Evolutionary conservation across 768 basidiomycete genomes (phyloP), one percentile per base, ranked within the genome.

Genomic region (Goffeauzyma gilvescens): DNA sequence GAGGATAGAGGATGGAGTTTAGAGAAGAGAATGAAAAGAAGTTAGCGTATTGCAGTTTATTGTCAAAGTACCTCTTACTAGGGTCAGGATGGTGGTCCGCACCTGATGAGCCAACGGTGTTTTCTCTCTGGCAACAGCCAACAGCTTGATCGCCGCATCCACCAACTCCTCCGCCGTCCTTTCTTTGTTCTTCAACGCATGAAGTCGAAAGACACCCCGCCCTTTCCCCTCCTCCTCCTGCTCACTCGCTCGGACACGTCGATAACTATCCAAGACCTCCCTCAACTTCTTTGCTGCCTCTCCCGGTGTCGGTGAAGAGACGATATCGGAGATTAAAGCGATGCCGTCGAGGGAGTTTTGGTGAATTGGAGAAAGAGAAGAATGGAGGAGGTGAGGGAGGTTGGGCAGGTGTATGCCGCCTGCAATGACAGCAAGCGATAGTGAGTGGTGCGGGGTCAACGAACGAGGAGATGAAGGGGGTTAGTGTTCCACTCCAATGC

Each of bases 401-500:
- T 89, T 95, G 0, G 67, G 69, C 1, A 74, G 71, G 50, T 84
- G 89, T 57, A 93, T 81, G 0, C 89, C 89, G 35, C 85, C 87
- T 89, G 51, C 2, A n/a, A 38, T 40, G 8, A 30, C 9, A 9
- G 8, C 28, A 30, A n/a, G 28, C 28, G n/a, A 30, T 9, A n/a
- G n/a, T 30, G n/a, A n/a, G 28, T 30, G 28, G n/a, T n/a, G 9
- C 9, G 28, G 28, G 9, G 9, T 30, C 28, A 30, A n/a, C n/a
- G 28, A 30, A n/a, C 9, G 9, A n/a, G 28, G 9, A 9, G 9
- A 9, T n/a, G 9, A 30, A 30, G 9, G 28, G 28, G n/a, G 28
- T n/a, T n/a, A 30, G 9, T 30, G 28, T 30, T n/a, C 9, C 9
- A 30, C 28, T 30, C 28, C 3, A 1, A 6, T n/a, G n/a, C n/a